Evolutionary conservation across 106 monocot species (phyloP), one percentile per base, ranked within the genome.

Genomic region (Dendrobium officinale): DNA sequence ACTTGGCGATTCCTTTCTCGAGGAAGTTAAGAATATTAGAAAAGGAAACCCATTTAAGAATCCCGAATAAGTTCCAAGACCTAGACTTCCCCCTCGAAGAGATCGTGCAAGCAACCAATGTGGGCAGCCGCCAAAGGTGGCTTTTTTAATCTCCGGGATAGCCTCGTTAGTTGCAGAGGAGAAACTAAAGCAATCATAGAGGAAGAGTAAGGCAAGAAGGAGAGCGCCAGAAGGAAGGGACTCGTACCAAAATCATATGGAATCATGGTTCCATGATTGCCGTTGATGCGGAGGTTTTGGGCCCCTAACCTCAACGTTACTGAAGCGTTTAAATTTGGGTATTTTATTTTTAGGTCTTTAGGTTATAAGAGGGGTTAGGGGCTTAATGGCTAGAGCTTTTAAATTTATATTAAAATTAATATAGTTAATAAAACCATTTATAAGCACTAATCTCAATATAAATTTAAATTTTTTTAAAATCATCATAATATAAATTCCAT

Each of bases 241-340:
- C 27, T 72, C 13, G 33, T 4, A 72, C 17, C 13, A 40, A 15
- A 33, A 72, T 72, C 17, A 72, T 40, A 27, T 37, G 37, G 40
- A 72, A 72, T 40, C 1, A 29, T 15, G 72, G 17, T 16, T 33
- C 16, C 72, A 15, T 72, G 33, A 37, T 72, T 29, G 72, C 72
- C 72, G 72, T 72, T 72, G 8, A 72, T 72, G 64, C 8, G n/a
- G 26, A 66, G 26, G 26, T 26, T 66, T 66, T 66, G 64, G 26
- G 24, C 64, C 58, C 64, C 26, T 66, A 66, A 66, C 64, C 64
- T 26, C 64, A 66, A 66, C 64, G 64, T 66, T 66, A 66, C 64
- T 24, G 24, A 19, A 66, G n/a, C 5, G n/a, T 66, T 66, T 26
- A 66, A 66, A 66, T 24, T 26, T 26, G 64, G 64, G 26, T 66